Conservation (phyloP, 2,329 filamentous ascomycete genomes). For the Fusarium avenaceum region DNA sequence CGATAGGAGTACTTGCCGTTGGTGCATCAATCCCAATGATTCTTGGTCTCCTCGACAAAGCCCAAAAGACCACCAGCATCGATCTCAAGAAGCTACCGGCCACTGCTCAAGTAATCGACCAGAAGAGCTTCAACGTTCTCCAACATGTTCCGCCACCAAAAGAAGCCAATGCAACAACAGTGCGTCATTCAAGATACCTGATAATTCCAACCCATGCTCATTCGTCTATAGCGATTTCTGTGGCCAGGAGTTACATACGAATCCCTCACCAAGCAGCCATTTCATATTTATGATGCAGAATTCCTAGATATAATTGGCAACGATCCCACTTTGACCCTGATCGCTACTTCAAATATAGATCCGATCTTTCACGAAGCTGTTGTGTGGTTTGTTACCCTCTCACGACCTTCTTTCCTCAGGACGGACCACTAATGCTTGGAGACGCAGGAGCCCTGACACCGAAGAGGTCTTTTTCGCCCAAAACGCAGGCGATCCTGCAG, state of each 20-base stretch:
- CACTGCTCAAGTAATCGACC: conserved; percentile 42
- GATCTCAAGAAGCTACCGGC: conserved; percentile 19
- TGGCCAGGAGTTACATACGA: conserved; percentile 42
- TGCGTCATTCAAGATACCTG: background rate
- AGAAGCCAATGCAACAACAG: conserved; percentile 40
- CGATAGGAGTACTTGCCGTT: conserved; percentile 13
- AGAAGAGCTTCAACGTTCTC: conserved; percentile 44
- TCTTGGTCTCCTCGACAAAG: conserved; percentile 6
- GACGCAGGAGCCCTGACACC: conserved; percentile 54
- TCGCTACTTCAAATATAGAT: conserved; percentile 60
- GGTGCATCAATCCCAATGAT: conserved; percentile 1
- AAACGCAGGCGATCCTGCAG: conserved; percentile 61
- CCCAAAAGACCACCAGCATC: background rate
- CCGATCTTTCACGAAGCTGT: conserved; percentile 69
- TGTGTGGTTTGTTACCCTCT: conserved; percentile 56
- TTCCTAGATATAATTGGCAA: conserved; percentile 64
- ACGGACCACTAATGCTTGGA: background rate
- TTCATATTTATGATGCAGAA: conserved; percentile 60
- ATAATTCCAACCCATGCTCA: fast-evolving
- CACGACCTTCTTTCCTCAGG: fast-evolving
- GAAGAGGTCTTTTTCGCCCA: conserved; percentile 69
- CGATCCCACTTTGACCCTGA: conserved; percentile 63
- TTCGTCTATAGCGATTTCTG: conserved; percentile 15
- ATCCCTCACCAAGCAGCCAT: conserved; percentile 35
- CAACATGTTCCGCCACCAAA: conserved; percentile 30